These are phyloP conservation scores for Verticillium klebahnii DNA, from an alignment of 2,329 filamentous ascomycete genomes.

Conservation along the genomic window DNA sequence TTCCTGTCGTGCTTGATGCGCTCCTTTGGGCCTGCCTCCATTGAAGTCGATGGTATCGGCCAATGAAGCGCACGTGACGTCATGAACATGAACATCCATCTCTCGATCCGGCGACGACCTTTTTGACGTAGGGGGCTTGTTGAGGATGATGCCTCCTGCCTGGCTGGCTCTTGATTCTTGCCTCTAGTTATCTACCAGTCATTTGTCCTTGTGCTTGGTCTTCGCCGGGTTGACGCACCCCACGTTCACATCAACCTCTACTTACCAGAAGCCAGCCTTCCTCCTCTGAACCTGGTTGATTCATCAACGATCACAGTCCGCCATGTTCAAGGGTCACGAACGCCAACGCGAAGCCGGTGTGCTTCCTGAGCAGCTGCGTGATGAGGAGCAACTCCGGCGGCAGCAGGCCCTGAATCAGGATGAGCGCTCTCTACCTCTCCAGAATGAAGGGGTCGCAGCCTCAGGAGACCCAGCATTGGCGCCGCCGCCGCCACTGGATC, in stretches of 20 bases:
- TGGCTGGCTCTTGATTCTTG: too few relatives aligned
- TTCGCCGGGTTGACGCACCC: neutral
- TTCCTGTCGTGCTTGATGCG: too few relatives aligned
- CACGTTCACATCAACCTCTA: neutral
- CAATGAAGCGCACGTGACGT: slow-evolving; percentile 1
- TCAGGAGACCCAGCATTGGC: neutral
- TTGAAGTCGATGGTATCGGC: neutral
- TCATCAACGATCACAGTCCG: neutral
- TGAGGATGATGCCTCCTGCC: neutral
- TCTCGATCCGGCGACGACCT: neutral
- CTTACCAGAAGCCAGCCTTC: too few relatives aligned
- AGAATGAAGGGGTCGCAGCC: neutral
- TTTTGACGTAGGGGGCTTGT: slow-evolving; percentile 3
- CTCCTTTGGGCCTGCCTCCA: neutral
- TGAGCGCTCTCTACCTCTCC: neutral
- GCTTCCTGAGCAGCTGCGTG: neutral
- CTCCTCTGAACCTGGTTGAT: too few relatives aligned
- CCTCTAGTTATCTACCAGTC: too few relatives aligned
- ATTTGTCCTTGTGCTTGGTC: neutral
- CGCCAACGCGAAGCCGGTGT: neutral
- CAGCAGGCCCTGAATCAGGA: neutral
- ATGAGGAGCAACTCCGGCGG: too few relatives aligned
- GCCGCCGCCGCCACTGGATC: neutral
- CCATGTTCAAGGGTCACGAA: slow-evolving; percentile 8
- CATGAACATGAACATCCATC: neutral